These are phyloP conservation scores for Bruguiera hainesii DNA, from an alignment of 441 rosid genomes.

Conservation along the genomic window DNA sequence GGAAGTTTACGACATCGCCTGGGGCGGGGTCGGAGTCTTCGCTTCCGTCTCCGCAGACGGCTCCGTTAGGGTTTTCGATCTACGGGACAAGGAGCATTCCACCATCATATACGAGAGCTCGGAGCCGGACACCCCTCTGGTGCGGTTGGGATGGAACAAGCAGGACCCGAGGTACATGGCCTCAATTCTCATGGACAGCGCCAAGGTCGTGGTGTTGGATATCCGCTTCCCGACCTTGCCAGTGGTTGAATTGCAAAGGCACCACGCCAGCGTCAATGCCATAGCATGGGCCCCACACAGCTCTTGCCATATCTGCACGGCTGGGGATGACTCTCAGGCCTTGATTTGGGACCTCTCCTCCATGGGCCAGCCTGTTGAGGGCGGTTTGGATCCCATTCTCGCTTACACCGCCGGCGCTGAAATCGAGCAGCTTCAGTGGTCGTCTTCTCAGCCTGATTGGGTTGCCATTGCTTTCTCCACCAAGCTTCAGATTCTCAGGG, in stretches of 20 bases:
- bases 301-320: constrained; percentile 93
- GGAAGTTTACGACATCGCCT: constrained; percentile 96
- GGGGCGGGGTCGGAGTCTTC: constrained; percentile 99
- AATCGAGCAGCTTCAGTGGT: constrained; percentile 97
- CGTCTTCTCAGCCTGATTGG: constrained; percentile 97
- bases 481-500: constrained; percentile 96
- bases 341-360: constrained; percentile 92
- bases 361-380: constrained; percentile 93
- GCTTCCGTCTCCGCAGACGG: constrained; percentile 98
- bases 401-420: constrained; percentile 95
- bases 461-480: constrained; percentile 91
- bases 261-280: constrained; percentile 86
- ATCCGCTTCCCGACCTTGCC: constrained; percentile 92
- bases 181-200: constrained; percentile 90
- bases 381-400: constrained; percentile 91
- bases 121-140: constrained; percentile 88
- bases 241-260: constrained; percentile 91
- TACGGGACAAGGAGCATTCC: constrained; percentile 93
- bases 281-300: constrained; percentile 99
- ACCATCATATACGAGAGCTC: constrained; percentile 94
- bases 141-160: constrained; percentile 95
- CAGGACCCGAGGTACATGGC: constrained; percentile 99
- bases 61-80: constrained; percentile 87
- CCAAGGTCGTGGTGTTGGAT: constrained; percentile 91
- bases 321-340: constrained; percentile 96